Conservation (phyloP, 768 basidiomycete genomes). For the Tulasnella sp. region DNA sequence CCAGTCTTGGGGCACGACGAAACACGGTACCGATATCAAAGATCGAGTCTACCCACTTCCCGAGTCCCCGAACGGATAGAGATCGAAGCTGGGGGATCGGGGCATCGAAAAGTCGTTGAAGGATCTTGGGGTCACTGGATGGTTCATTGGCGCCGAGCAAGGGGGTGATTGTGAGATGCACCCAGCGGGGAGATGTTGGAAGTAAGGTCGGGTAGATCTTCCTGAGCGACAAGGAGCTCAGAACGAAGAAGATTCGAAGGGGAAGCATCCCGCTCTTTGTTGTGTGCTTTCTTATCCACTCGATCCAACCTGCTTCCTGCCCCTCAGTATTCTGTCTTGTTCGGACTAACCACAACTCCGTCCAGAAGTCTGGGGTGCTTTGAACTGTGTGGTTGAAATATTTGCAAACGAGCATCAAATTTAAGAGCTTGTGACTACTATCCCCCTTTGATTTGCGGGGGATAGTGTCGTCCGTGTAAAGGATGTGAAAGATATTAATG, state of each 20-base stretch:
- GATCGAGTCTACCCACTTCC: not conserved
- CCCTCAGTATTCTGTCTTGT: not conserved
- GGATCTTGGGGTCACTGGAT: not conserved
- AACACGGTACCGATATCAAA: not conserved
- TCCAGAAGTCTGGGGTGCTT: not conserved
- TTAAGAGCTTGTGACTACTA: not conserved
- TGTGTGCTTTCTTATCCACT: not conserved
- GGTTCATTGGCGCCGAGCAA: not conserved
- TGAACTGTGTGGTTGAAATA: not conserved
- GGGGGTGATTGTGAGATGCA: not conserved
- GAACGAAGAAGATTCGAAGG: not conserved
- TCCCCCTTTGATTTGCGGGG: not conserved
- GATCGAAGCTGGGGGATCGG: not conserved
- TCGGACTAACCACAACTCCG: not conserved
- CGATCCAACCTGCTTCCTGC: not conserved
- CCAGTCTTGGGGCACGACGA: not conserved
- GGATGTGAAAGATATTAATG: not conserved
- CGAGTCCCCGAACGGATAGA: not conserved
- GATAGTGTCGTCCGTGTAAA: not conserved
- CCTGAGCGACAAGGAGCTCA: not conserved
- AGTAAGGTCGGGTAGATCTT: not conserved
- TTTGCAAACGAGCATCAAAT: not conserved
- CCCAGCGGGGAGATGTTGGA: not conserved
- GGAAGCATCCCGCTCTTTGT: not conserved
- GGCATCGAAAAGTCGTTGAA: not conserved